phyloP scores from a whole-genome alignment of 495 filamentous ascomycete species.

The Melanomma pulvis-pyrius region DNA sequence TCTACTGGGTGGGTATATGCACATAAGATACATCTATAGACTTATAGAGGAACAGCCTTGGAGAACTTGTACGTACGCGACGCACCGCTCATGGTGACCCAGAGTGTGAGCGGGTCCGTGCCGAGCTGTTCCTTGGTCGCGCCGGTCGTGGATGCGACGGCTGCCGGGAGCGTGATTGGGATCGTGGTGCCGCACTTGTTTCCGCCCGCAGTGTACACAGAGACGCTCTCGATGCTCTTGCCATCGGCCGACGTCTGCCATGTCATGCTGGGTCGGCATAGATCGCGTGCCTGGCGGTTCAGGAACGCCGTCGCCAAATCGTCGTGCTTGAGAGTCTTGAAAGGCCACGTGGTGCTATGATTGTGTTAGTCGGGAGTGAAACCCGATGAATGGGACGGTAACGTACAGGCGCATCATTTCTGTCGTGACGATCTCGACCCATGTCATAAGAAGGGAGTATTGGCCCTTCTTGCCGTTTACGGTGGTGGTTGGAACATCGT shows the following conservation, averaged over 20 bases:
- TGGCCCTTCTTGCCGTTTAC: conserved; percentile 55
- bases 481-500: conserved; percentile 51
- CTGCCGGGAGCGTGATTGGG: conserved; percentile 60
- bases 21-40: conserved; percentile 9
- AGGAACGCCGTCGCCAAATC: conserved; percentile 58
- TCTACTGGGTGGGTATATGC: neutral
- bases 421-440: conserved; percentile 61
- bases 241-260: conserved; percentile 50
- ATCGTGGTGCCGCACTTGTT: conserved; percentile 58
- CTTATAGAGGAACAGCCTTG: conserved; percentile 50
- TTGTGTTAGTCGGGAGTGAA: neutral
- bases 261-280: conserved; percentile 54
- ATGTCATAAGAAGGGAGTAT: conserved; percentile 62
- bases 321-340: conserved; percentile 59
- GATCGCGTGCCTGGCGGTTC: conserved; percentile 57
- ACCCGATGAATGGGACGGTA: neutral
- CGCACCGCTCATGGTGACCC: conserved; percentile 58
- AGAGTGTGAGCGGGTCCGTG: conserved; percentile 62
- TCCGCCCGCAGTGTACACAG: conserved; percentile 51
- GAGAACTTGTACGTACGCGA: conserved; percentile 56
- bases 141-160: conserved; percentile 45
- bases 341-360: conserved; percentile 55
- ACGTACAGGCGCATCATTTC: conserved; percentile 58
- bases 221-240: conserved; percentile 54
- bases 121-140: conserved; percentile 60